Evolutionary conservation across 2,329 filamentous ascomycete genomes (phyloP).

Genomic region (Aspergillus oerlinghausenensis): DNA sequence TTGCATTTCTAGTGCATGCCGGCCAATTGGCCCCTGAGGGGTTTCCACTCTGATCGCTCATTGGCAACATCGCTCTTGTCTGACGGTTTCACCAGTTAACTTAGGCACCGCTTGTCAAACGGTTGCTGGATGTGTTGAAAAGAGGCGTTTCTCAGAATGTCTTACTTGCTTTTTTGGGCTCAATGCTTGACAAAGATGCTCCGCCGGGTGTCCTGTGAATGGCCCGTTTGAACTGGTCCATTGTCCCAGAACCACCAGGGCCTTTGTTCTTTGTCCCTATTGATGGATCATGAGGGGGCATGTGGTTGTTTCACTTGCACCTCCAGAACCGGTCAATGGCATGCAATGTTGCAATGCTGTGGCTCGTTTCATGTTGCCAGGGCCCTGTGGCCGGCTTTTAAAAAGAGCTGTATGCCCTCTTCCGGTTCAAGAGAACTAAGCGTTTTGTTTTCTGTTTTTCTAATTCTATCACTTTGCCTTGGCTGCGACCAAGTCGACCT

Average conservation of each 20-base stretch:
- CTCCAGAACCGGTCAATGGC: neutral
- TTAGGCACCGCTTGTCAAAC: neutral
- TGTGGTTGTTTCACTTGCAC: conserved; percentile 11
- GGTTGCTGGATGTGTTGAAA: neutral
- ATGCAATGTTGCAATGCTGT: neutral
- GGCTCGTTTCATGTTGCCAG: neutral
- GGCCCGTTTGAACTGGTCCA: neutral
- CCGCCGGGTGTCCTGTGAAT: neutral
- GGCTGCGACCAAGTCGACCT: conserved; percentile 1
- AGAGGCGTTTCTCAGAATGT: conserved; percentile 15
- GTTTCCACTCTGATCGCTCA: neutral
- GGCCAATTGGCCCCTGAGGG: neutral
- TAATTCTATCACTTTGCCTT: conserved; percentile 11
- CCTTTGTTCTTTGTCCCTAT: conserved; percentile 9
- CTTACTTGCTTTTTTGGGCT: conserved; percentile 12
- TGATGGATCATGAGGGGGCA: neutral
- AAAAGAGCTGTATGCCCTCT: neutral
- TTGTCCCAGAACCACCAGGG: neutral
- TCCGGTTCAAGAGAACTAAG: neutral
- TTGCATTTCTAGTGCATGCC: neutral
- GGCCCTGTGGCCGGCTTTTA: neutral
- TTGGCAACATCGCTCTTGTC: neutral
- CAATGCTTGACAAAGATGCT: neutral
- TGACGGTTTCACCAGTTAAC: neutral
- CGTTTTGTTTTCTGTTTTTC: neutral